These are phyloP conservation scores for Coemansia sp. DNA, from an alignment of 192 early-diverging fungal genomes.

Conservation along the genomic window DNA sequence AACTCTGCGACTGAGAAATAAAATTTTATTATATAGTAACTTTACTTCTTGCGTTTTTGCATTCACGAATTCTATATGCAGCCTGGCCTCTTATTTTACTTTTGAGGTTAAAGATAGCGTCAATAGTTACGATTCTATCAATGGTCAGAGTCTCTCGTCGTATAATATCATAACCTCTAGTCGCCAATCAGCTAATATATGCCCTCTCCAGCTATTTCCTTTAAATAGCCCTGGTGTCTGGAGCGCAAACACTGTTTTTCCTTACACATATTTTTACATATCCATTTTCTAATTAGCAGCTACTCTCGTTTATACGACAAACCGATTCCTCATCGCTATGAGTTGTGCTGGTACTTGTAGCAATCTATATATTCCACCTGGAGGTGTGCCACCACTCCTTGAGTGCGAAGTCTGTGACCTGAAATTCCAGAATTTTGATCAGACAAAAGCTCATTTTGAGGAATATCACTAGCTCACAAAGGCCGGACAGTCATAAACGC, in stretches of 20 bases:
- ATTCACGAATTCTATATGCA: no score
- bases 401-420: not conserved
- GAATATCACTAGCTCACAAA: not conserved
- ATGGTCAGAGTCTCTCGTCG: no score
- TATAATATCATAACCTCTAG: no score
- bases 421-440: not conserved
- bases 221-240: no score
- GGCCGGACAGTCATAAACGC: not conserved
- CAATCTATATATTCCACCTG: not conserved
- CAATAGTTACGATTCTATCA: no score
- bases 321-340: not conserved
- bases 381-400: not conserved
- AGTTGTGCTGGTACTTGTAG: not conserved
- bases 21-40: no score
- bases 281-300: not conserved
- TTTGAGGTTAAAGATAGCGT: no score
- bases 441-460: not conserved
- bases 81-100: no score
- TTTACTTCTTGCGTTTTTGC: no score
- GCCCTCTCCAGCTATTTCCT: no score
- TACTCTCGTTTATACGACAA: not conserved
- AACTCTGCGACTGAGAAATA: no score
- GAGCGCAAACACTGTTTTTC: not conserved
- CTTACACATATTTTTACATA: not conserved
- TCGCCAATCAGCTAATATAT: no score